phyloP scores from a whole-genome alignment of 805 yeast genomes.

The Ogataea naganishii region DNA sequence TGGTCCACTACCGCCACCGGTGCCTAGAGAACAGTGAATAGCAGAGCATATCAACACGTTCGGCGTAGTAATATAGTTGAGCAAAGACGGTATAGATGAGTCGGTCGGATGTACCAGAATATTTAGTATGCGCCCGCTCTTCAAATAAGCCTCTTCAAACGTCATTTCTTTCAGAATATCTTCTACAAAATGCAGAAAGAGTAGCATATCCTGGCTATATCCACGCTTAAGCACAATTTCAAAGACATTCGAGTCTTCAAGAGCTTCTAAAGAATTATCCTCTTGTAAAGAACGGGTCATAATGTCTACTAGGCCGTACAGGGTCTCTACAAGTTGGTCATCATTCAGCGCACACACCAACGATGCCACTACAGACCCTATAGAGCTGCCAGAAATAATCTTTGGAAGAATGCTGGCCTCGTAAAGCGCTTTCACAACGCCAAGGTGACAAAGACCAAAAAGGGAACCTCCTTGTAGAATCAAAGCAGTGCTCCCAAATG shows the following conservation, averaged over 20 bases:
- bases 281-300: too few species aligned
- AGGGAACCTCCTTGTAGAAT: conserved; percentile 91
- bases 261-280: conserved; percentile 24
- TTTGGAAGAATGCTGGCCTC: conserved; percentile 70
- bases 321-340: conserved; percentile 43
- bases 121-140: conserved; percentile 72
- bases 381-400: conserved; percentile 85
- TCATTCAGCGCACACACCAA: conserved; percentile 68
- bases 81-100: conserved; percentile 56
- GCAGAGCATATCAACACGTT: conserved; percentile 89
- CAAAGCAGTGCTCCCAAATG: conserved; percentile 85
- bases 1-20: too few species aligned
- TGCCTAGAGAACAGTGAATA: conserved; percentile 74
- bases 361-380: conserved; percentile 90
- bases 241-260: conserved; percentile 44
- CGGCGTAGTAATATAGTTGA: conserved; percentile 90
- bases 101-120: conserved; percentile 79
- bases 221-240: conserved; percentile 73
- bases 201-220: conserved; percentile 76
- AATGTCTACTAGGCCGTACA: too few species aligned
- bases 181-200: conserved; percentile 72
- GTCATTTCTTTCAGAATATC: conserved; percentile 74
- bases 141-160: conserved; percentile 85
- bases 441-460: conserved; percentile 90
- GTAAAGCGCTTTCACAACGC: conserved; percentile 81